Evolutionary conservation across 2,329 filamentous ascomycete species (phyloP).

Genomic region (Ophioceras dolichostomum): DNA sequence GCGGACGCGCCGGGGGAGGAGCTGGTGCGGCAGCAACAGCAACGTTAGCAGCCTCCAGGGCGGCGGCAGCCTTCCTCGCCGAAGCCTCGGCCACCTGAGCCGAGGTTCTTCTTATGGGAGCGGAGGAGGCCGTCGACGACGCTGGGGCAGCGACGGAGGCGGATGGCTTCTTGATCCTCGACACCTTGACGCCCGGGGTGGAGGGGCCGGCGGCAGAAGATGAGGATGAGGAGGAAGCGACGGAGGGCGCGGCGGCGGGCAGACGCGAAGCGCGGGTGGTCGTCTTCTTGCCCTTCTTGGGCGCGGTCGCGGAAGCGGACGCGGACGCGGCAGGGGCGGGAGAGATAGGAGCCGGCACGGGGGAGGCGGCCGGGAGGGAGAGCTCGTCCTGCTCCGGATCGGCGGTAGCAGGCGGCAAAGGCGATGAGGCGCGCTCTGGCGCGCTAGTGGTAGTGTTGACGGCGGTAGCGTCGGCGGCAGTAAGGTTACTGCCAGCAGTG

Average conservation of each 20-base stretch:
- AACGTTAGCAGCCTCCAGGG: too few species aligned
- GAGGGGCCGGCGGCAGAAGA: not conserved
- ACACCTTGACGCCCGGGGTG: not conserved
- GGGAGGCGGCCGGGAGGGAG: too few species aligned
- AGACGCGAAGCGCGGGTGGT: not conserved
- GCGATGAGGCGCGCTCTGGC: too few species aligned
- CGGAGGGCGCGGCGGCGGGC: not conserved
- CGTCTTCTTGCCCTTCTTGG: slow-evolving; percentile 1
- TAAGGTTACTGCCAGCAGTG: not conserved
- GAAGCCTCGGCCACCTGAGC: slow-evolving; percentile 1
- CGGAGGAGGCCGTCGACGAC: not conserved
- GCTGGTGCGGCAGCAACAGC: too few species aligned
- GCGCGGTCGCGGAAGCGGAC: not conserved
- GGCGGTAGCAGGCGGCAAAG: too few species aligned
- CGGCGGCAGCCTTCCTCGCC: slow-evolving; percentile 6
- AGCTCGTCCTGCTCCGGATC: too few species aligned
- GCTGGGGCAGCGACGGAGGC: not conserved
- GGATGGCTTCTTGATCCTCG: not conserved
- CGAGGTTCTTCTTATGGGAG: slow-evolving; percentile 4
- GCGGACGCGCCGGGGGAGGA: too few species aligned
- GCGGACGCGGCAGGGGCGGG: not conserved
- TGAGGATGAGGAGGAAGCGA: not conserved
- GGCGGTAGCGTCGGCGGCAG: not conserved
- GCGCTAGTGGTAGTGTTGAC: too few species aligned
- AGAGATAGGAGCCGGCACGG: not conserved